Evolutionary conservation across 129 eudicot species (phyloP), one percentile per base, ranked within the genome.

Genomic region (Chrysanthemum makinoi): DNA sequence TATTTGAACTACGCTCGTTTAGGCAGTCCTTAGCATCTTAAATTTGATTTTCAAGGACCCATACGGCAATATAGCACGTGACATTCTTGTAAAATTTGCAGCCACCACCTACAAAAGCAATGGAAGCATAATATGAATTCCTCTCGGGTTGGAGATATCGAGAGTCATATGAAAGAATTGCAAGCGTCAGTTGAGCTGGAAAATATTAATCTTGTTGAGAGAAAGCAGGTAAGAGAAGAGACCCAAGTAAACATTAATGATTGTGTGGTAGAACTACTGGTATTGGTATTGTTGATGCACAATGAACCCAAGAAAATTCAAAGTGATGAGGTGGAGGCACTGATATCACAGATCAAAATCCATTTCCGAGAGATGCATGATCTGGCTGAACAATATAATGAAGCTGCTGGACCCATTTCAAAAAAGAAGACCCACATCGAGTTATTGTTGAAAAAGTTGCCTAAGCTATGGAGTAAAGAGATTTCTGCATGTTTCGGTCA

Each of bases 31-130:
- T 55, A 55, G 15, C 60, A 30, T 30, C 35, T 30, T 30, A 30
- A 30, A 30, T 30, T 2, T 30, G 35, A 30, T 30, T 30, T 30
- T 30, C 35, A 30, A 30, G 35, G 35, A 30, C 35, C 35, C 35
- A 1, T 2, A 30, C 35, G 35, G 35, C 35, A 30, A 2, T 30
- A 30, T 30, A 30, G 35, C 35, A 30, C 35, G 35, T 30, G 35
- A 30, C 35, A 30, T 30, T 30, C 2, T 30, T 30, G 35, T 30
- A 30, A 30, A 30, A 30, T 50, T 24, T 24, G 58, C 43, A 48
- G 70, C 54, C 35, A 18, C 70, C 30, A 47, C 56, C 33, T 66
- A 66, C 33, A n/a, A 3, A 65, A 43, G 55, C 55, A n/a, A 63
- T 65, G 55, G 47, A 2, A 7, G 70, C 30, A 3, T 33, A n/a